Percentiles rank a stretch among this genome's conserved stretches.
Conservation (phyloP, 305 asterid genomes). For the Coffea humblotiana region DNA sequence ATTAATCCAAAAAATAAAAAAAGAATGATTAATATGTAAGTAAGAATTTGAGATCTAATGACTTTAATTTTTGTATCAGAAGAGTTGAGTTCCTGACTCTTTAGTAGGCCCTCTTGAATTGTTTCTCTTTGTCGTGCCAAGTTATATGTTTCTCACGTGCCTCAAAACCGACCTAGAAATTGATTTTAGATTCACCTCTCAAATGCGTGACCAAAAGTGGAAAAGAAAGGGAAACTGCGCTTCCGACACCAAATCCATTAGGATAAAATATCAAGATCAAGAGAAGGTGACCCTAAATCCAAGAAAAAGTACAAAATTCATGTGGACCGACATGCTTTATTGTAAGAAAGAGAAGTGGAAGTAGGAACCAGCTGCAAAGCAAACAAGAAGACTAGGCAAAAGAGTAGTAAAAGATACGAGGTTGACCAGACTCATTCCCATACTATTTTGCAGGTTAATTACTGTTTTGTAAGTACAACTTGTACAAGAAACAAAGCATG, state of each 20-base stretch:
- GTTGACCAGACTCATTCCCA: not conserved
- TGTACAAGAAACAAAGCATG: too few relatives aligned
- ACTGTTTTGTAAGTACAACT: not conserved
- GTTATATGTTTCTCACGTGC: too few relatives aligned
- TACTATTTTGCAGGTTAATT: not conserved
- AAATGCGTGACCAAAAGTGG: too few relatives aligned
- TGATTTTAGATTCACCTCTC: too few relatives aligned
- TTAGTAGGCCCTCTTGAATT: too few relatives aligned
- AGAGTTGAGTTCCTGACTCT: too few relatives aligned
- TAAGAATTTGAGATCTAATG: too few relatives aligned
- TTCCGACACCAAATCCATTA: not conserved
- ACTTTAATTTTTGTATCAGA: too few relatives aligned
- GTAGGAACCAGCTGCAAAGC: not conserved
- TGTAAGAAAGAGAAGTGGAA: not conserved
- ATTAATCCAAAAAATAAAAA: too few relatives aligned
- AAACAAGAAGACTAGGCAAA: not conserved
- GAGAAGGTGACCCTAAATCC: not conserved
- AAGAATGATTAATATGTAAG: too few relatives aligned
- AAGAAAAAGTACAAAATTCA: not conserved
- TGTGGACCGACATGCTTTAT: not conserved
- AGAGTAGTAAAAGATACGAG: constrained; percentile 3
- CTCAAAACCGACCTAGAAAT: too few relatives aligned
- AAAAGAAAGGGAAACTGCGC: not conserved
- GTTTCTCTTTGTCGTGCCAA: too few relatives aligned
- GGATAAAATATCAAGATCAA: not conserved